These are phyloP conservation scores for Fomitopsis serialis DNA, from an alignment of 768 basidiomycete species.

Conservation along the genomic window DNA sequence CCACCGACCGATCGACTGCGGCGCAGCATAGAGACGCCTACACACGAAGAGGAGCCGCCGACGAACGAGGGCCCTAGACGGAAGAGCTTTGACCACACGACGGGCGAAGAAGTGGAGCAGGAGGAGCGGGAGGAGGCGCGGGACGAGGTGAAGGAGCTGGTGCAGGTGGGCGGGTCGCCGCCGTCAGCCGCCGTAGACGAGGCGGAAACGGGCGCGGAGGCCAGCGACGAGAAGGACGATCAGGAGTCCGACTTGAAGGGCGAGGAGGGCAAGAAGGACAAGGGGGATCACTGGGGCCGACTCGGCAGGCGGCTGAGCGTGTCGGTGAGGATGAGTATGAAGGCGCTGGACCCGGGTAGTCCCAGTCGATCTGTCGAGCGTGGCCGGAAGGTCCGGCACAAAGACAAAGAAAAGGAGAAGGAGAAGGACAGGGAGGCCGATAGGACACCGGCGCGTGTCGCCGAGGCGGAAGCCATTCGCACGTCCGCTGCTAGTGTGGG, in stretches of 20 bases:
- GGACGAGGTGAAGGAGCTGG: slow-evolving; percentile 10
- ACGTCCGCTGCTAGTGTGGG: slow-evolving; percentile 6
- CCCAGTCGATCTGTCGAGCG: slow-evolving; percentile 17
- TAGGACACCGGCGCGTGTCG: background rate
- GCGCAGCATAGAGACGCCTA: slow-evolving; percentile 27
- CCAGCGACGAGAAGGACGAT: slow-evolving; percentile 29
- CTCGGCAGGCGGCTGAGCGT: slow-evolving; percentile 59
- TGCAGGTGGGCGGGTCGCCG: slow-evolving; percentile 8
- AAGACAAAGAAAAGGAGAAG: slow-evolving; percentile 25
- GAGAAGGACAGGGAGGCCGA: slow-evolving; percentile 3
- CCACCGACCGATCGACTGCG: slow-evolving; percentile 42
- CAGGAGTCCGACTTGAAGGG: slow-evolving; percentile 10
- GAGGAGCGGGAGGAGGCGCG: background rate
- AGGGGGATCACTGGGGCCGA: slow-evolving; percentile 56
- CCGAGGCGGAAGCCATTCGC: slow-evolving; percentile 7
- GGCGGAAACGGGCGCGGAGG: background rate
- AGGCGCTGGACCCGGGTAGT: slow-evolving; percentile 22
- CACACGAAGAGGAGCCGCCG: slow-evolving; percentile 36
- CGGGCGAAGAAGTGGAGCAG: slow-evolving; percentile 4
- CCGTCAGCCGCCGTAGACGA: slow-evolving; percentile 7
- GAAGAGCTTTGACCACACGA: slow-evolving; percentile 37
- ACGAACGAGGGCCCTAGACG: slow-evolving; percentile 31
- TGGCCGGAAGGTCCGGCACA: slow-evolving; percentile 19
- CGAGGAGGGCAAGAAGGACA: slow-evolving; percentile 21
- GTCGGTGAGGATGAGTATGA: slow-evolving; percentile 38